Base-by-base conservation (phyloP, 2,329 filamentous ascomycete genomes). In the Aspergillus intermedius region DNA sequence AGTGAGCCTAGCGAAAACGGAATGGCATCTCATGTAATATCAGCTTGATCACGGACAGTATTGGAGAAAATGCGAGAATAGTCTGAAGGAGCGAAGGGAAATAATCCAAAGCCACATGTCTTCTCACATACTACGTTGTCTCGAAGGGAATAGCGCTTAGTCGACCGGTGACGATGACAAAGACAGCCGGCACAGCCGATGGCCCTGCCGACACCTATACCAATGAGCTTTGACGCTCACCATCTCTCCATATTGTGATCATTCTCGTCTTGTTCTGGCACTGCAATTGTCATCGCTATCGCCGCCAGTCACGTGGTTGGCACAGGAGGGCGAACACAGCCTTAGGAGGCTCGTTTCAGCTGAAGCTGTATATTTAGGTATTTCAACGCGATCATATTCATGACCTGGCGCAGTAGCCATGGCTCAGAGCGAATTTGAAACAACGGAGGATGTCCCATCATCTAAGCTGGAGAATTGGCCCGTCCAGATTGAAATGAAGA, bases 401-500 rank as follows among this genome's bases (percentile, higher is more conserved):
- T 58, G 55, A 37, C 45, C 50, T 45, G 58, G 55, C 58, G 54
- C 57, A 60, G 56, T 49, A 28, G 10, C 25, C 46, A 52, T 49
- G 55, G 50, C 51, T 51, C 42, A 49, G 48, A 53, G 32, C 44
- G 9, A 40, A 30, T 46, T 39, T 50, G 45, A 56, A 54, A 55
- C 55, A 52, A 48, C 44, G 39, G 49, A 42, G 37, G 28, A 22
- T 39, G 19, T n/a, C 23, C n/a, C 40, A 42, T 42, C 19, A 8
- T n/a, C n/a, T 17, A 37, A 17, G 34, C 8, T 28, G 25, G 9
- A 28, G 25, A 12, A 12, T 30, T 30, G 25, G 4, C 12, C 25
- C 25, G 37, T 5, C 19, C 15, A 40, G 17, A 8, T 17, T 40
- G 7, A 17, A 12, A 7, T n/a, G 17, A 40, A 40, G 9, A 40